phyloP scores from a whole-genome alignment of 352 stramenopile species.

The Bremia lactucae region DNA sequence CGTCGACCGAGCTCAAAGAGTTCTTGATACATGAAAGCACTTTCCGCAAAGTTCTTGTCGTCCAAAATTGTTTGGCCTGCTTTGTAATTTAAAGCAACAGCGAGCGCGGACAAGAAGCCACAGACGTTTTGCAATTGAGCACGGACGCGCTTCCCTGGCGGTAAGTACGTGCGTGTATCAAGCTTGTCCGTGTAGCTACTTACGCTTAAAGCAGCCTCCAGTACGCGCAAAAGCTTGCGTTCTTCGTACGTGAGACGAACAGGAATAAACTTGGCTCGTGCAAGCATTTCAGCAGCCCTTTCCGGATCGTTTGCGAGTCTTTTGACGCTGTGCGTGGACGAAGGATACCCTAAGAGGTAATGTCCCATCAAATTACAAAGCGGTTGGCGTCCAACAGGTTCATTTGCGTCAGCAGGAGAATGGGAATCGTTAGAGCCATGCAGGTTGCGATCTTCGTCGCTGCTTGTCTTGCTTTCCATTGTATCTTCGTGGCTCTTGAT shows the following conservation, averaged over 20 bases:
- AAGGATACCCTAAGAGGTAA: constrained; percentile 71
- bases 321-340: constrained; percentile 16
- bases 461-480: constrained; percentile 31
- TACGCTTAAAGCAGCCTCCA: constrained; percentile 90
- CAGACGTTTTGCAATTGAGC: constrained; percentile 88
- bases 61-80: constrained; percentile 78
- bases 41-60: constrained; percentile 85
- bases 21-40: constrained; percentile 84
- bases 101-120: constrained; percentile 86
- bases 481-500: constrained; percentile 35
- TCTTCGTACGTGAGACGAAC: constrained; percentile 91
- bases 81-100: constrained; percentile 84
- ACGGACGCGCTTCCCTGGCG: constrained; percentile 72
- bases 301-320: constrained; percentile 12
- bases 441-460: constrained; percentile 29
- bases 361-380: constrained; percentile 84
- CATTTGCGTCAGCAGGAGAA: constrained; percentile 28
- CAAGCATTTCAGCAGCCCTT: constrained; percentile 45
- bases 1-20: constrained; percentile 90
- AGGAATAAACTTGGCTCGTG: constrained; percentile 94
- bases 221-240: constrained; percentile 87
- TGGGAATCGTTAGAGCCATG: constrained; percentile 11
- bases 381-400: constrained; percentile 43
- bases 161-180: constrained; percentile 60
- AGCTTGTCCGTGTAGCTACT: constrained; percentile 92